Evolutionary conservation across 192 early-diverging fungal species (phyloP).

Genomic region (Lunasporangiospora selenospora): DNA sequence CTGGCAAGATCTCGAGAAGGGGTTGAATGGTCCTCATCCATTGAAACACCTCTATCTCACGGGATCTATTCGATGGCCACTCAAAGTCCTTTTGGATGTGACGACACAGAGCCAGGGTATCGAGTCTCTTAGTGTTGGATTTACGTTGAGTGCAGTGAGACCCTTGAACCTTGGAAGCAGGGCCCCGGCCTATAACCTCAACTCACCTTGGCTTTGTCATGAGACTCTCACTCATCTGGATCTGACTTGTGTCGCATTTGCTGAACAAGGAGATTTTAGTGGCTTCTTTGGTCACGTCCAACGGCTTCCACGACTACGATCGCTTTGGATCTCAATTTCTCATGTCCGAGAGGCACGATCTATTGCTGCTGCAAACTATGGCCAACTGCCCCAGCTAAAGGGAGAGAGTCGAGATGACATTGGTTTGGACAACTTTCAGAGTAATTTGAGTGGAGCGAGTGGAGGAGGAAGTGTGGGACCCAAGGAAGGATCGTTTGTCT

Average conservation of each 20-base stretch:
- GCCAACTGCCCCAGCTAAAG: neutral
- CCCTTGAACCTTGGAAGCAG: neutral
- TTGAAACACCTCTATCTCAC: slow-evolving; percentile 10
- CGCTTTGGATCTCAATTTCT: slow-evolving; percentile 11
- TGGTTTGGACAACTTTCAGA: no score
- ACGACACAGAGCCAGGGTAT: slow-evolving; percentile 1
- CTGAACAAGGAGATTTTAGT: neutral
- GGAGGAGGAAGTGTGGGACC: no score
- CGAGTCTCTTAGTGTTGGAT: slow-evolving; percentile 4
- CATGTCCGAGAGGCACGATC: slow-evolving; percentile 2
- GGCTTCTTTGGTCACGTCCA: slow-evolving; percentile 11
- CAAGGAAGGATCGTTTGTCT: neutral
- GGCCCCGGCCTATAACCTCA: neutral
- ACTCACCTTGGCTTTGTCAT: slow-evolving; percentile 2
- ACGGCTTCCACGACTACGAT: neutral
- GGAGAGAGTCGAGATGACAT: neutral
- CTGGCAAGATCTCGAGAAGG: neutral
- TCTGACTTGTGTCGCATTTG: slow-evolving; percentile 1
- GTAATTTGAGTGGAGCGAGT: no score
- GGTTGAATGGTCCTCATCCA: neutral
- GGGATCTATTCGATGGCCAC: slow-evolving; percentile 9
- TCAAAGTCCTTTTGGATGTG: slow-evolving; percentile 7
- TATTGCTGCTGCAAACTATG: neutral
- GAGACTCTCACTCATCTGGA: slow-evolving; percentile 7
- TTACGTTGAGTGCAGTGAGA: slow-evolving; percentile 4